Percentiles rank a stretch among this genome's conserved stretches.
These are phyloP conservation scores for Pichia cephalocereana DNA, from an alignment of 805 yeast genomes.

Conservation along the genomic window DNA sequence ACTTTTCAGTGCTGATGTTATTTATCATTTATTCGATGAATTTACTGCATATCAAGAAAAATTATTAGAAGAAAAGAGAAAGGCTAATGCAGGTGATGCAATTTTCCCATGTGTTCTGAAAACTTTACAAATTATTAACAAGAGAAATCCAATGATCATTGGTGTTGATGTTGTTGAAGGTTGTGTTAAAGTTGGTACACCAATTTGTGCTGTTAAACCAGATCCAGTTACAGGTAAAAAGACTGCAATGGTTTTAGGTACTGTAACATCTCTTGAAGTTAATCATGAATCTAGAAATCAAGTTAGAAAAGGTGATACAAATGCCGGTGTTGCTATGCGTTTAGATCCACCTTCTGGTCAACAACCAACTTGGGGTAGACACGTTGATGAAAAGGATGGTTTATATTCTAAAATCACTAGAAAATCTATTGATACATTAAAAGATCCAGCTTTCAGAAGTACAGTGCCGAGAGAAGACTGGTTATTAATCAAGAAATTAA, in stretches of 20 bases:
- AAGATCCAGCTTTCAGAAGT: conserved; percentile 96
- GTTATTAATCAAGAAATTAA: conserved; percentile 82
- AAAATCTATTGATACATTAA: conserved; percentile 90
- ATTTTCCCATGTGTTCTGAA: conserved; percentile 92
- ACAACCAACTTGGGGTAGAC: conserved; percentile 99
- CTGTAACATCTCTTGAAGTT: conserved; percentile 87
- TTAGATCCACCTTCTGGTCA: conserved; percentile 85
- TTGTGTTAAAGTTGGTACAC: conserved; percentile 81
- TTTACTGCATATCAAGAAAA: conserved; percentile 88
- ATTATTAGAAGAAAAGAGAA: conserved; percentile 81
- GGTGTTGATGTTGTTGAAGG: conserved; percentile 98
- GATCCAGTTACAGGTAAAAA: conserved; percentile 80
- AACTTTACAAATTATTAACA: conserved; percentile 93
- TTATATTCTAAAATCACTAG: conserved; percentile 86
- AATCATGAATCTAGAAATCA: conserved; percentile 76
- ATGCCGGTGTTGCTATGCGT: conserved; percentile 98
- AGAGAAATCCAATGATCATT: conserved; percentile 97
- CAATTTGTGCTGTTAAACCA: conserved; percentile 84
- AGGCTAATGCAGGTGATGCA: conserved; percentile 80
- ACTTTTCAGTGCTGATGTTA: conserved; percentile 92
- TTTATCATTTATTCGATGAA: conserved; percentile 92
- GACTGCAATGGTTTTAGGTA: conserved; percentile 69
- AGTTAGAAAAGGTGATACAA: conserved; percentile 90
- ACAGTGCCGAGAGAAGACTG: conserved; percentile 93
- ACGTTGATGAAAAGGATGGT: conserved; percentile 86